phyloP scores from a whole-genome alignment of 768 basidiomycete species.

The Leccinum boreale region DNA sequence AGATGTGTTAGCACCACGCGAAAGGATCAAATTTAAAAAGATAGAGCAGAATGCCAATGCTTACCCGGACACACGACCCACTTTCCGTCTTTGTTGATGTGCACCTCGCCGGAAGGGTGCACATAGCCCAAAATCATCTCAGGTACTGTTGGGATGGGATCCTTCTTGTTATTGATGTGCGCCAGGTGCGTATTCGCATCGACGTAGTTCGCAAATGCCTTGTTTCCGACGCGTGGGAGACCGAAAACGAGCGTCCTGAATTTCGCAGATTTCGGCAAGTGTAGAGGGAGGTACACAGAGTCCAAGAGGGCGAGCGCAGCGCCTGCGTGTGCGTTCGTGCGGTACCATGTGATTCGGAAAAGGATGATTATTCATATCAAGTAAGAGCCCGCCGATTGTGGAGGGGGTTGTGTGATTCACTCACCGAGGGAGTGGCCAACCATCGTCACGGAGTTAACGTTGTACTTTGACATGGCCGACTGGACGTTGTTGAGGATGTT shows the following conservation, averaged over 20 bases:
- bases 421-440: slow-evolving; percentile 44
- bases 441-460: slow-evolving; percentile 36
- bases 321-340: slow-evolving; percentile 14
- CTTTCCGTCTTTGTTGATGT: slow-evolving; percentile 38
- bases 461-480: slow-evolving; percentile 33
- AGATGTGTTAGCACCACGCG: background rate
- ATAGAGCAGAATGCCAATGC: background rate
- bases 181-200: slow-evolving; percentile 42
- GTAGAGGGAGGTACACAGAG: slow-evolving; percentile 35
- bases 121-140: slow-evolving; percentile 34
- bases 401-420: background rate
- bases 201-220: slow-evolving; percentile 55
- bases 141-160: slow-evolving; percentile 36
- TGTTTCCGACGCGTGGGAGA: slow-evolving; percentile 46
- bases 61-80: slow-evolving; percentile 55
- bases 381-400: background rate
- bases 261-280: slow-evolving; percentile 27
- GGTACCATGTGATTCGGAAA: background rate
- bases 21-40: background rate
- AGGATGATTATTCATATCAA: background rate
- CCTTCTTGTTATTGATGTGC: slow-evolving; percentile 50
- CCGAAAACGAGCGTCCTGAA: slow-evolving; percentile 32
- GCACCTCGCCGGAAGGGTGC: slow-evolving; percentile 40
- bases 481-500: slow-evolving; percentile 41
- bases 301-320: slow-evolving; percentile 35